Evolutionary conservation across 1,284 basidiomycete genomes (phyloP), one percentile per base, ranked within the genome.

Genomic region (Ustilago esculenta): DNA sequence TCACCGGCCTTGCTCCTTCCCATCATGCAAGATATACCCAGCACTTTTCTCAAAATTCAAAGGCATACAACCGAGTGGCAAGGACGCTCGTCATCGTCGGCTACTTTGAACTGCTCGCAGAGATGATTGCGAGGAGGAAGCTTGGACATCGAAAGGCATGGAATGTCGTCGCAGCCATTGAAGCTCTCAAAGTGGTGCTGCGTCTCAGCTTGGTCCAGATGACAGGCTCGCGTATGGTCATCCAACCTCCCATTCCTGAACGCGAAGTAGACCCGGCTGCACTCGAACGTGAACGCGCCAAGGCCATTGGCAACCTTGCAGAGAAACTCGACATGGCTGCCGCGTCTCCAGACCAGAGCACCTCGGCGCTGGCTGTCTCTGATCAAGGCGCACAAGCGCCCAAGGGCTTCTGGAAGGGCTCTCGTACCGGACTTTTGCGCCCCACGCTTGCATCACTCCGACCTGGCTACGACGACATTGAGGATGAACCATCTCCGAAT

Each of bases 1-100:
- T 46, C 54, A 50, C 61, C 23, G 54, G 49, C 17, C 48, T 65
- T 3, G 42, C 61, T 5, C 76, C 76, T 14, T 83, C 83, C 21
- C 77, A 81, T 21, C 84, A 84, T 66, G 77, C 83, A 2, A 70
- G 82, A 27, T 83, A 81, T 66, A 83, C 82, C 35, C 79, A 65
- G 48, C 80, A 81, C 69, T 84, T 73, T 57, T 72, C 72, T 12
- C 67, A 71, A 36, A 47, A 55, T 4, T 80, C 77, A 8, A 67
- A 47, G 14, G 50, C 73, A 5, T 84, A 84, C 70, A 74, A 76
- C 5, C 35, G 61, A 8, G 59, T 77, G 35, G 82, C 83, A 1
- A 59, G 78, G 21, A 43, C 72, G 4, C 66, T 84, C 15, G 76
- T 79, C 36, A 53, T 82, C 24, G 66, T 83, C 35, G 73, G 76